phyloP scores from a whole-genome alignment of 805 yeast genomes.

The Metschnikowia hibisci region DNA sequence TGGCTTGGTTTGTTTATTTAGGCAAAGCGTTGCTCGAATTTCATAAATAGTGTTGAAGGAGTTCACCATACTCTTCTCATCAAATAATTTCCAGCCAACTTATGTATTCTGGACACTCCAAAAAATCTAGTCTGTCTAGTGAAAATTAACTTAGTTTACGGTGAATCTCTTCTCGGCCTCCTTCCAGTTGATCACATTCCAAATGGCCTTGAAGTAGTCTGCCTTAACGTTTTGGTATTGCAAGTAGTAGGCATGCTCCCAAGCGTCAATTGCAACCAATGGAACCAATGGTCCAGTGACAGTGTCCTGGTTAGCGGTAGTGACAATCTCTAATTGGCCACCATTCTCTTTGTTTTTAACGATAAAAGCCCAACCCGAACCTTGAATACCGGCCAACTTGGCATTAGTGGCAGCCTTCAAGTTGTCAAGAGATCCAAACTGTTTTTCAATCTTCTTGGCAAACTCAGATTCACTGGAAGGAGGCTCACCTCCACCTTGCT shows the following conservation, averaged over 20 bases:
- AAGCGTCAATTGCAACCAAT: constrained; percentile 49
- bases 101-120: too few relatives aligned
- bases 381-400: constrained; percentile 47
- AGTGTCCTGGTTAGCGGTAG: constrained; percentile 48
- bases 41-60: too few relatives aligned
- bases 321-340: constrained; percentile 39
- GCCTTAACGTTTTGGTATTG: constrained; percentile 50
- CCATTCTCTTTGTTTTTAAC: constrained; percentile 46
- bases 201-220: constrained; percentile 48
- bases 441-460: constrained; percentile 35
- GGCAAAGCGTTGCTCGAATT: too few relatives aligned
- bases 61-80: too few relatives aligned
- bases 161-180: constrained; percentile 45
- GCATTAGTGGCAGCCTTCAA: constrained; percentile 40
- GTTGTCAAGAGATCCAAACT: constrained; percentile 44
- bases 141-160: constrained; percentile 10
- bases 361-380: constrained; percentile 52
- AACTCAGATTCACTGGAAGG: constrained; percentile 28
- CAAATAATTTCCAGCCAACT: too few relatives aligned
- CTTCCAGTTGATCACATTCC: constrained; percentile 50
- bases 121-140: too few relatives aligned
- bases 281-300: constrained; percentile 42
- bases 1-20: too few relatives aligned
- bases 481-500: constrained; percentile 37
- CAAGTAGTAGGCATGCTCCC: constrained; percentile 54